Evolutionary conservation across 768 basidiomycete genomes (phyloP).

Genomic region (Hebeloma cylindrosporum): DNA sequence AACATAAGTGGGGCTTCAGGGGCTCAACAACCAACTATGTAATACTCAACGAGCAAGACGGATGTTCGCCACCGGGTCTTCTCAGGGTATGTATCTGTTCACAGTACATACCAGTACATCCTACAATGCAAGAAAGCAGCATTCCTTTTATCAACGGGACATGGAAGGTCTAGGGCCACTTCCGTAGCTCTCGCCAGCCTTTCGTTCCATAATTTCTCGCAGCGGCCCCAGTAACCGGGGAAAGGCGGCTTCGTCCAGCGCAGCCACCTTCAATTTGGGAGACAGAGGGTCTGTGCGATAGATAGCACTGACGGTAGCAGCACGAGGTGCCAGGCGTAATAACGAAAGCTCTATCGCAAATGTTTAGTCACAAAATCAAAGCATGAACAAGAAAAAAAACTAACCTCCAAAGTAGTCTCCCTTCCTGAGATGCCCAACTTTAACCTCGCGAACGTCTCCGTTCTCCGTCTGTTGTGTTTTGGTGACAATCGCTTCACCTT

Average conservation of each 20-base stretch:
- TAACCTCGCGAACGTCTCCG: constrained; percentile 59
- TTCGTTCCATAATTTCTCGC: constrained; percentile 90
- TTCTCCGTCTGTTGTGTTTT: constrained; percentile 65
- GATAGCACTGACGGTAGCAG: constrained; percentile 92
- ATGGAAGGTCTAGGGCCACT: constrained; percentile 26
- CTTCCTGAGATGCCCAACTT: constrained; percentile 75
- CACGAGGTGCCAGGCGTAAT: constrained; percentile 84
- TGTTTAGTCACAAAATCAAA: not conserved
- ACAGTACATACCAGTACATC: constrained; percentile 3
- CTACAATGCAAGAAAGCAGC: constrained; percentile 5
- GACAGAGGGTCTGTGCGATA: constrained; percentile 44
- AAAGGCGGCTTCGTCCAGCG: constrained; percentile 90
- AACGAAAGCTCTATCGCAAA: constrained; percentile 77
- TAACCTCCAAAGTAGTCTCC: constrained; percentile 98
- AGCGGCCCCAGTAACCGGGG: constrained; percentile 91
- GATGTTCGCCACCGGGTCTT: too few species aligned
- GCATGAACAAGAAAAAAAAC: constrained; percentile 22
- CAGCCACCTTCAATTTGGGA: constrained; percentile 87
- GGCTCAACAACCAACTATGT: too few species aligned
- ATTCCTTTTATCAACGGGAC: constrained; percentile 26
- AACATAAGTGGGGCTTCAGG: too few species aligned
- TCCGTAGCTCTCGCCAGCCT: constrained; percentile 76
- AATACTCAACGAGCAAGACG: too few species aligned
- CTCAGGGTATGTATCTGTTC: not conserved
- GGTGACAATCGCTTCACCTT: constrained; percentile 85